Evolutionary conservation across 257 asterid species (phyloP).

Genomic region (Solanum medicagineum): DNA sequence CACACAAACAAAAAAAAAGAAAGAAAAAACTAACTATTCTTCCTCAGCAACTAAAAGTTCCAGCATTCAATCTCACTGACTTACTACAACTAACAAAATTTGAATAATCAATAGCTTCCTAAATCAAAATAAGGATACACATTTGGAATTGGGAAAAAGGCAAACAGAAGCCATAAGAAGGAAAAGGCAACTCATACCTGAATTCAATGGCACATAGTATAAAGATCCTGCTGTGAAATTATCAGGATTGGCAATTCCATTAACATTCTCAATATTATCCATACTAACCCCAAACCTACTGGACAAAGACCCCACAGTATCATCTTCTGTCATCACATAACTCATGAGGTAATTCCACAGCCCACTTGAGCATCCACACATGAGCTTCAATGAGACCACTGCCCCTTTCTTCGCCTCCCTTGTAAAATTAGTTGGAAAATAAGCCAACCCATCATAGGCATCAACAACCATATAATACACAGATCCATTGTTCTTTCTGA

Average conservation of each 20-base stretch:
- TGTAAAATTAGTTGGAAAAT: conserved; percentile 54
- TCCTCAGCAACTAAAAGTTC: background rate
- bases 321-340: conserved; percentile 83
- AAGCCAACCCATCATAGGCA: conserved; percentile 72
- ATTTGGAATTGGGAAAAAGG: background rate
- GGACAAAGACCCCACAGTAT: conserved; percentile 75
- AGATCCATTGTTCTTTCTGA: conserved; percentile 56
- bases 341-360: conserved; percentile 95
- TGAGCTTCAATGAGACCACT: conserved; percentile 63
- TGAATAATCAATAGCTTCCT: background rate
- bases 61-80: conserved; percentile 1
- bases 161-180: background rate
- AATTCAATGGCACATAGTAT: conserved; percentile 69
- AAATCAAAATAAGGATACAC: background rate
- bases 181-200: conserved; percentile 33
- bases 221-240: conserved; percentile 75
- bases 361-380: conserved; percentile 96
- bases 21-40: background rate
- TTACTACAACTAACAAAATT: background rate
- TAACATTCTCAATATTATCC: conserved; percentile 76
- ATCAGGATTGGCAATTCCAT: conserved; percentile 74
- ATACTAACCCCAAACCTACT: conserved; percentile 98
- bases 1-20: background rate
- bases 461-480: conserved; percentile 54
- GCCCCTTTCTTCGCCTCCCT: conserved; percentile 78